Conservation (phyloP, 805 yeast genomes). For the Ogataea haglerorum region DNA sequence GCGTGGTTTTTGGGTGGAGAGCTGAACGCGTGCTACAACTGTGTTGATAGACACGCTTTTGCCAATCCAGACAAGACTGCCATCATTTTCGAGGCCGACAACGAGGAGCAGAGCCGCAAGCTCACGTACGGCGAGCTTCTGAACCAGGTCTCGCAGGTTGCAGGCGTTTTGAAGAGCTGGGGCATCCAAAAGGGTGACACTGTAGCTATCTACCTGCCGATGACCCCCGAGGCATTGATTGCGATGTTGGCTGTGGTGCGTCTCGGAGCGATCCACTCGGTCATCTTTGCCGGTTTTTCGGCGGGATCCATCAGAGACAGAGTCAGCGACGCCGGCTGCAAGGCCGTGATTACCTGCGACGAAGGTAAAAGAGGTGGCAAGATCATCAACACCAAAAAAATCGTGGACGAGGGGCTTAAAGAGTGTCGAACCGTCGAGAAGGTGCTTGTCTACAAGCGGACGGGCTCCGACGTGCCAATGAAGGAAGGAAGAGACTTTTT, state of each 20-base stretch:
- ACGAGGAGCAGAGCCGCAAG: slow-evolving; percentile 64
- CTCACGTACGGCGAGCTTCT: slow-evolving; percentile 86
- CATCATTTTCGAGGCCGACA: slow-evolving; percentile 91
- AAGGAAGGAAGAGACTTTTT: slow-evolving; percentile 79
- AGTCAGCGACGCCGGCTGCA: slow-evolving; percentile 80
- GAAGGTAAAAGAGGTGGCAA: slow-evolving; percentile 96
- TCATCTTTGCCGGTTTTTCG: slow-evolving; percentile 94
- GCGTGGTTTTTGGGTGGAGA: slow-evolving; percentile 96
- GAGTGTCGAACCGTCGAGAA: slow-evolving; percentile 72
- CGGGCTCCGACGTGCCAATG: slow-evolving; percentile 76
- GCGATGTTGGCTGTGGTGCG: slow-evolving; percentile 93
- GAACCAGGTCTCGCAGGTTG: slow-evolving; percentile 79
- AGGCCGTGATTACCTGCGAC: slow-evolving; percentile 88
- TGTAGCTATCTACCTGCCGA: slow-evolving; percentile 94
- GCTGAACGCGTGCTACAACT: slow-evolving; percentile 88
- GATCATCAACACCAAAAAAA: slow-evolving; percentile 84
- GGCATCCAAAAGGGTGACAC: slow-evolving; percentile 95
- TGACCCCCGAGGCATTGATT: slow-evolving; percentile 95
- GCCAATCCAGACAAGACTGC: slow-evolving; percentile 82
- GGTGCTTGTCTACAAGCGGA: slow-evolving; percentile 85
- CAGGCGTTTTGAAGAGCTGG: slow-evolving; percentile 75
- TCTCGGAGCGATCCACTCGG: slow-evolving; percentile 94
- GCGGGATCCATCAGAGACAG: slow-evolving; percentile 91
- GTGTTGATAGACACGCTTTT: slow-evolving; percentile 94
- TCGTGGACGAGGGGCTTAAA: slow-evolving; percentile 90